Conservation (phyloP, 2,329 filamentous ascomycete species). For the Aspergillus intermedius region DNA sequence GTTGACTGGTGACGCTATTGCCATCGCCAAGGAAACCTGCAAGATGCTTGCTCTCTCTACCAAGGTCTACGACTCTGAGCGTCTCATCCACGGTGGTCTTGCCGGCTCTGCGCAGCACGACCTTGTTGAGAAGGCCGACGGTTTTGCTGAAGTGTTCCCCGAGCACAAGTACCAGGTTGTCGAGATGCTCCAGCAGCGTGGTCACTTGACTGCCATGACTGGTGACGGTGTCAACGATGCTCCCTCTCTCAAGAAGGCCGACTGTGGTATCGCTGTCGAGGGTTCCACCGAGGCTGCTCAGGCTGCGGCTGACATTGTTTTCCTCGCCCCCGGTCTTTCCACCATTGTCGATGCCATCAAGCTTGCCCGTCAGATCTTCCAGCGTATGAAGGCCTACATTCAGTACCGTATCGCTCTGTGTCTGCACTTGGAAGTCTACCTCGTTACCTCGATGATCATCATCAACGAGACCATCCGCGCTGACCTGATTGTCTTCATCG, state of each 20-base stretch:
- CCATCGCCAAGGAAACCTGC: slow-evolving; percentile 75
- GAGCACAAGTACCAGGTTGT: slow-evolving; percentile 73
- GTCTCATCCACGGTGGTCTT: slow-evolving; percentile 69
- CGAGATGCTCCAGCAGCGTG: slow-evolving; percentile 68
- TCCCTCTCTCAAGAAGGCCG: slow-evolving; percentile 66
- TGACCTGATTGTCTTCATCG: slow-evolving; percentile 72
- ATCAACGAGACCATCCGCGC: slow-evolving; percentile 68
- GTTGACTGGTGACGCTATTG: slow-evolving; percentile 73
- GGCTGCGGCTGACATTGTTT: slow-evolving; percentile 67
- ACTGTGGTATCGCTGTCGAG: slow-evolving; percentile 68
- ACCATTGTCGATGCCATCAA: slow-evolving; percentile 69
- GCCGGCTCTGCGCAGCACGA: slow-evolving; percentile 68
- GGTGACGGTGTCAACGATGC: slow-evolving; percentile 71
- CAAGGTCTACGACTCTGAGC: slow-evolving; percentile 75
- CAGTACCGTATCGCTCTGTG: slow-evolving; percentile 72
- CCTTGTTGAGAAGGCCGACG: slow-evolving; percentile 67
- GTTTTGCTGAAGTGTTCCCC: slow-evolving; percentile 68
- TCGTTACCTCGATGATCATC: slow-evolving; percentile 72
- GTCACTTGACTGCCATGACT: slow-evolving; percentile 68
- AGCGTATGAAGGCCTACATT: slow-evolving; percentile 72
- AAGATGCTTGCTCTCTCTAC: slow-evolving; percentile 73
- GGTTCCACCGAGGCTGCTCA: slow-evolving; percentile 66
- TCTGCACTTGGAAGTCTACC: slow-evolving; percentile 68
- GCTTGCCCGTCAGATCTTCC: slow-evolving; percentile 68
- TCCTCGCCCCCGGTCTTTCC: slow-evolving; percentile 64